Percentiles rank a stretch among this genome's conserved stretches.
phyloP scores from a whole-genome alignment of 164 flowering plant species.

The Vitis rupestris region DNA sequence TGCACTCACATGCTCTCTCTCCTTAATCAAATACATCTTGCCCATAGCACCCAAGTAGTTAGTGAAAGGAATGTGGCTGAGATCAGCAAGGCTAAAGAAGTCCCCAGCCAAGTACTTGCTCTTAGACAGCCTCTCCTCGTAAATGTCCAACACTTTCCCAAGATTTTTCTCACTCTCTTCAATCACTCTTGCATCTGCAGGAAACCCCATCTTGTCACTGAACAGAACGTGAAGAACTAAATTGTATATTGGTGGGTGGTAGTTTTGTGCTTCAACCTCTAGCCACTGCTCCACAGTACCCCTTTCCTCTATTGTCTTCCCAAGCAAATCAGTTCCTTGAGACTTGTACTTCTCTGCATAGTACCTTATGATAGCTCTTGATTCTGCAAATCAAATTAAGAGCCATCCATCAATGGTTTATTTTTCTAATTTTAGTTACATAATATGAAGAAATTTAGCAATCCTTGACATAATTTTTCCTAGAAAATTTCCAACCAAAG shows the following conservation, averaged over 20 bases:
- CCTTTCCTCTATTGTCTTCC: constrained; percentile 42
- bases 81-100: constrained; percentile 60
- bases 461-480: too few relatives aligned
- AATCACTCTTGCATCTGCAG: constrained; percentile 24
- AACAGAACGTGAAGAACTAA: constrained; percentile 31
- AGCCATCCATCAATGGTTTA: too few relatives aligned
- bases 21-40: constrained; percentile 39
- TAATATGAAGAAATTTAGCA: too few relatives aligned
- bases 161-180: constrained; percentile 45
- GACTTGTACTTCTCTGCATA: constrained; percentile 43
- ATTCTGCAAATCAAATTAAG: constrained; percentile 23
- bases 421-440: too few relatives aligned
- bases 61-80: constrained; percentile 48
- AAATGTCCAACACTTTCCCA: constrained; percentile 43
- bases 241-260: constrained; percentile 29
- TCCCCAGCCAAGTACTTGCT: constrained; percentile 66
- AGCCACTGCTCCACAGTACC: constrained; percentile 48
- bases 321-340: constrained; percentile 40
- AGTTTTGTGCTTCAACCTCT: constrained; percentile 44
- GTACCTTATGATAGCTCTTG: constrained; percentile 50
- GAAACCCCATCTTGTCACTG: constrained; percentile 22
- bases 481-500: too few relatives aligned
- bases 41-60: constrained; percentile 32
- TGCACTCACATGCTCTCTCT: constrained; percentile 48
- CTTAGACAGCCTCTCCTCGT: constrained; percentile 47